These are phyloP conservation scores for Fomitopsis pinicola DNA, from an alignment of 1,284 basidiomycete species.

Conservation along the genomic window DNA sequence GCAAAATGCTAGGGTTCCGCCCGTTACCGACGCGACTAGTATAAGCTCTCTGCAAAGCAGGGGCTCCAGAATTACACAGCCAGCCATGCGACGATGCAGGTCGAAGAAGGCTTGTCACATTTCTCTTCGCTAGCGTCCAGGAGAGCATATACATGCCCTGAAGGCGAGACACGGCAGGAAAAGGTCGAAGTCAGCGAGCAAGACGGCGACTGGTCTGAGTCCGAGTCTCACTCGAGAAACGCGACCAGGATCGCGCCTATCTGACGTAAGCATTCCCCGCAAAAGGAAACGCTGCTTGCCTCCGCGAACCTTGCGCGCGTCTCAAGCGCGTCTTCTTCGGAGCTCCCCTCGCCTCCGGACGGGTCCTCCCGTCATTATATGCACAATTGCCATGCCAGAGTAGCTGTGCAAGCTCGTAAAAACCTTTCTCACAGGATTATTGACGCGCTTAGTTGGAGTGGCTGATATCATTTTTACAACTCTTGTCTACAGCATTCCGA, in stretches of 20 bases:
- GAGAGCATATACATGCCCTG: slow-evolving; percentile 48
- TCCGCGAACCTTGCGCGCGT: background rate
- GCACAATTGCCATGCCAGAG: too few species aligned
- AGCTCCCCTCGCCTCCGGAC: background rate
- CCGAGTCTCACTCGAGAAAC: background rate
- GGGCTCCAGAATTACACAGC: slow-evolving; percentile 4
- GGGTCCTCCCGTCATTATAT: background rate
- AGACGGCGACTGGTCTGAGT: slow-evolving; percentile 6
- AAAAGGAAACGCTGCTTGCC: background rate
- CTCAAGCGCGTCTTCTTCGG: background rate
- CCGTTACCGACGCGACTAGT: slow-evolving; percentile 6
- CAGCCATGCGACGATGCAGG: slow-evolving; percentile 7
- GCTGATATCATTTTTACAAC: too few species aligned
- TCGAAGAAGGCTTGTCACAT: slow-evolving; percentile 38
- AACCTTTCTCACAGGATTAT: too few species aligned
- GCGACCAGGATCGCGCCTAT: slow-evolving; percentile 5
- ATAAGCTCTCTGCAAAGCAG: slow-evolving; percentile 15
- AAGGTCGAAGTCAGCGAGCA: background rate
- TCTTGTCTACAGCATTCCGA: too few species aligned
- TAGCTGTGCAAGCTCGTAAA: too few species aligned
- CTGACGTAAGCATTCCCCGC: slow-evolving; percentile 3
- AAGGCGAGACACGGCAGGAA: slow-evolving; percentile 6
- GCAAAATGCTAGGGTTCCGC: background rate
- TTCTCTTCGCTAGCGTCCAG: slow-evolving; percentile 30
- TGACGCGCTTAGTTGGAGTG: too few species aligned